A percentile compares a stretch with the other conserved stretches of the same genome.
Conservation (phyloP, 345 rosid species). For the Pugionium cornutum region DNA sequence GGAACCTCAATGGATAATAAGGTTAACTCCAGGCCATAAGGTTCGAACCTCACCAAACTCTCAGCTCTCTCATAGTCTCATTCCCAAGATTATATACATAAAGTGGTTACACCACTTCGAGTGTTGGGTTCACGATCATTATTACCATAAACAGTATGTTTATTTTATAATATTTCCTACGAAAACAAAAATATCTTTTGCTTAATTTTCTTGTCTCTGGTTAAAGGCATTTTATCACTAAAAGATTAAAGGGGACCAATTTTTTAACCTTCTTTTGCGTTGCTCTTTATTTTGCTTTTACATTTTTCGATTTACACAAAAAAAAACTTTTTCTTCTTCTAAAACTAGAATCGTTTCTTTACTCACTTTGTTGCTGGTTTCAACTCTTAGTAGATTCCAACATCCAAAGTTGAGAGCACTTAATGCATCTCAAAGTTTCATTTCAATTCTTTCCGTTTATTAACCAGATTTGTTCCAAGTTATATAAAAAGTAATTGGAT, state of each 20-base stretch:
- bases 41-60: conserved; percentile 15
- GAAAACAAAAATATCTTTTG: not conserved
- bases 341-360: not conserved
- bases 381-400: conserved; percentile 3
- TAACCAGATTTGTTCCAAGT: too few species aligned
- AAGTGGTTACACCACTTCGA: too few species aligned
- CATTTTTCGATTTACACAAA: conserved; percentile 1
- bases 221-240: conserved; percentile 28
- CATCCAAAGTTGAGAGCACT: conserved; percentile 1
- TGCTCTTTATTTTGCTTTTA: conserved; percentile 13
- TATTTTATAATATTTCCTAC: not conserved
- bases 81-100: not conserved
- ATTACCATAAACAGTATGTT: too few species aligned
- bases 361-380: conserved; percentile 12
- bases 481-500: not conserved
- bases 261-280: conserved; percentile 23
- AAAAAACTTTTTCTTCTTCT: not conserved
- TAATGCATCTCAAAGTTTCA: not conserved
- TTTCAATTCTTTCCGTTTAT: too few species aligned
- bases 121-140: too few species aligned
- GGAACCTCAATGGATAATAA: conserved; percentile 14
- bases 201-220: conserved; percentile 8
- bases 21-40: conserved; percentile 20
- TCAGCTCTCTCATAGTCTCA: not conserved
- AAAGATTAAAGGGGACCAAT: conserved; percentile 31